Evolutionary conservation across 1,284 basidiomycete genomes (phyloP).

Genomic region (Violaceomyces palustris): DNA sequence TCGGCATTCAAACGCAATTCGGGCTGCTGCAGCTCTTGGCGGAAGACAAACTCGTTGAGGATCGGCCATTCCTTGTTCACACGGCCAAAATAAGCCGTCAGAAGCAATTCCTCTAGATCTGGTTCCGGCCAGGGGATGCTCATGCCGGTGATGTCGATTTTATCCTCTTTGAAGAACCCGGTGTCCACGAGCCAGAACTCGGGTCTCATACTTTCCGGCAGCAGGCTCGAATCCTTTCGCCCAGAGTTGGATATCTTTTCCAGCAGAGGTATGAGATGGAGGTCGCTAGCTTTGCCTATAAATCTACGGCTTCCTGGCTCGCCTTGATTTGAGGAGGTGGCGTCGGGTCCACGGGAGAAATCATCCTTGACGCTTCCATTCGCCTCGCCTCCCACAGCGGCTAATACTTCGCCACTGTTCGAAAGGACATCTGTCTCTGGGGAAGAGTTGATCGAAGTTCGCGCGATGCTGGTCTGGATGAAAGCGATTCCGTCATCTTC

Average conservation of each 20-base stretch:
- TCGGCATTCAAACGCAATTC: slow-evolving; percentile 21
- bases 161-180: slow-evolving; percentile 14
- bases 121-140: slow-evolving; percentile 23
- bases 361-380: slow-evolving; percentile 5
- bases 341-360: slow-evolving; percentile 9
- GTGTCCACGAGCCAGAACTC: slow-evolving; percentile 23
- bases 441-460: not conserved
- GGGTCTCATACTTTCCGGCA: slow-evolving; percentile 11
- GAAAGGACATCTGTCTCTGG: slow-evolving; percentile 3
- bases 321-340: not conserved
- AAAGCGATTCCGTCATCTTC: slow-evolving; percentile 34
- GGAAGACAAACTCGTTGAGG: slow-evolving; percentile 32
- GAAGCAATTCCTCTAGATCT: slow-evolving; percentile 26
- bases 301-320: slow-evolving; percentile 13
- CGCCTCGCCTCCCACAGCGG: not conserved
- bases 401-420: not conserved
- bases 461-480: slow-evolving; percentile 13
- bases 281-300: slow-evolving; percentile 37
- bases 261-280: slow-evolving; percentile 33
- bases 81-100: slow-evolving; percentile 35
- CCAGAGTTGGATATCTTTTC: slow-evolving; percentile 21
- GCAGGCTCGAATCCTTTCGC: slow-evolving; percentile 7
- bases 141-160: not conserved
- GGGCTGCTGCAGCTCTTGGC: slow-evolving; percentile 22
- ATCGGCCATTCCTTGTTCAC: slow-evolving; percentile 31